A percentile compares a stretch with the other conserved stretches of the same genome.
Conservation (phyloP, 1,139 yeast genomes). For the Saccharomyces hybrid region DNA sequence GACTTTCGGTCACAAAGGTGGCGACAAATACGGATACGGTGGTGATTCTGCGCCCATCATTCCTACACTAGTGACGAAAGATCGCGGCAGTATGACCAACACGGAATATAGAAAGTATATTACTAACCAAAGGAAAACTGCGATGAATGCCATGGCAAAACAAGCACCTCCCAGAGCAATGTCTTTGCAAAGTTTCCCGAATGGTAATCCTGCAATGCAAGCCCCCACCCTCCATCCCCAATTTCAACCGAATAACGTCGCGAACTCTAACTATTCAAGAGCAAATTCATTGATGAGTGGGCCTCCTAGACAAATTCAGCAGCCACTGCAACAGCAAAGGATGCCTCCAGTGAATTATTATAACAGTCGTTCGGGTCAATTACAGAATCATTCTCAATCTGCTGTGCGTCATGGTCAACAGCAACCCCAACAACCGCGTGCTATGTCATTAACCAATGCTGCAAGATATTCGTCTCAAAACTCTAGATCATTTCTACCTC, state of each 20-base stretch:
- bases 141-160: conserved; percentile 40
- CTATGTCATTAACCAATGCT: not conserved
- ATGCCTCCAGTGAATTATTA: not conserved
- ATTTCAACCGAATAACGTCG: not conserved
- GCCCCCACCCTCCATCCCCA: not conserved
- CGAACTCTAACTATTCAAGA: conserved; percentile 10
- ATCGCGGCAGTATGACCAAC: conserved; percentile 35
- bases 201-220: conserved; percentile 9
- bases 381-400: not conserved
- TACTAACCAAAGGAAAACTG: conserved; percentile 59
- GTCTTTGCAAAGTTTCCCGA: conserved; percentile 42
- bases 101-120: conserved; percentile 61
- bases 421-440: not conserved
- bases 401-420: not conserved
- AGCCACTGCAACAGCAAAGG: not conserved
- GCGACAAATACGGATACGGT: conserved; percentile 43
- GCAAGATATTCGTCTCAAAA: not conserved
- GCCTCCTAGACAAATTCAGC: conserved; percentile 12
- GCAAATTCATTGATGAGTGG: conserved; percentile 23
- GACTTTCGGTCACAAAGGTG: conserved; percentile 57
- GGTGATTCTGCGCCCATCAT: conserved; percentile 64
- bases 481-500: not conserved
- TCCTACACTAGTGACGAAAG: conserved; percentile 46
- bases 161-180: conserved; percentile 45
- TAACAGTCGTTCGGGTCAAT: not conserved